A percentile compares a stretch with the other conserved stretches of the same genome.
Conservation (phyloP, 768 basidiomycete genomes). For the Boletus barrowsii region DNA sequence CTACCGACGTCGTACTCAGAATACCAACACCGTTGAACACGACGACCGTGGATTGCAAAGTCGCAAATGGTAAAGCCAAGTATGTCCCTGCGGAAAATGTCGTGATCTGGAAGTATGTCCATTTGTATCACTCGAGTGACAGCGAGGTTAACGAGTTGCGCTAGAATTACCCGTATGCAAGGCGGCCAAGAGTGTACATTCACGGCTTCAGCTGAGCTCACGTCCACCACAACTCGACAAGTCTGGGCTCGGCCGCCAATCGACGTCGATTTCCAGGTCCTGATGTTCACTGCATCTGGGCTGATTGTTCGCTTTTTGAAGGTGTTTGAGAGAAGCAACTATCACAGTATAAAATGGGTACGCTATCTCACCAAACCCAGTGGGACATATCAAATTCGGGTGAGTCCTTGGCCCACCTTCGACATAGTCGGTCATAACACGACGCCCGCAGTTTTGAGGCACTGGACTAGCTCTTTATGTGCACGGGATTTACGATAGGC, state of each 20-base stretch:
- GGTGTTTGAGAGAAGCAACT: constrained; percentile 95
- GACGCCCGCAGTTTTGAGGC: constrained; percentile 26
- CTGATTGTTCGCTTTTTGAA: constrained; percentile 95
- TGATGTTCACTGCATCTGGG: constrained; percentile 98
- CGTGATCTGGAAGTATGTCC: constrained; percentile 93
- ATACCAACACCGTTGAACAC: constrained; percentile 98
- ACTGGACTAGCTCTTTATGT: constrained; percentile 13
- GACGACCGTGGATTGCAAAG: constrained; percentile 89
- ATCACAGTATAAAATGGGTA: constrained; percentile 95
- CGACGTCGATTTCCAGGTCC: constrained; percentile 96
- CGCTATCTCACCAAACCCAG: constrained; percentile 92
- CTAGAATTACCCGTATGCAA: constrained; percentile 88
- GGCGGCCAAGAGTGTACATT: constrained; percentile 90
- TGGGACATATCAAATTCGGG: constrained; percentile 91
- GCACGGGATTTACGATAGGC: constrained; percentile 26
- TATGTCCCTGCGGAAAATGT: constrained; percentile 96
- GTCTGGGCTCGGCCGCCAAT: constrained; percentile 98
- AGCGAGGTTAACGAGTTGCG: background rate
- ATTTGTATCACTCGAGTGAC: background rate
- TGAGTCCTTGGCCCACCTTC: constrained; percentile 40
- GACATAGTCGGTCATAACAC: background rate
- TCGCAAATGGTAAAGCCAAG: constrained; percentile 91
- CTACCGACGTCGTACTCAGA: constrained; percentile 85
- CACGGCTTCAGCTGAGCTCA: constrained; percentile 76
- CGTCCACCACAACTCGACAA: constrained; percentile 87